phyloP scores from a whole-genome alignment of 345 rosid genomes.

The rapeseed (Brassica napus) region DNA sequence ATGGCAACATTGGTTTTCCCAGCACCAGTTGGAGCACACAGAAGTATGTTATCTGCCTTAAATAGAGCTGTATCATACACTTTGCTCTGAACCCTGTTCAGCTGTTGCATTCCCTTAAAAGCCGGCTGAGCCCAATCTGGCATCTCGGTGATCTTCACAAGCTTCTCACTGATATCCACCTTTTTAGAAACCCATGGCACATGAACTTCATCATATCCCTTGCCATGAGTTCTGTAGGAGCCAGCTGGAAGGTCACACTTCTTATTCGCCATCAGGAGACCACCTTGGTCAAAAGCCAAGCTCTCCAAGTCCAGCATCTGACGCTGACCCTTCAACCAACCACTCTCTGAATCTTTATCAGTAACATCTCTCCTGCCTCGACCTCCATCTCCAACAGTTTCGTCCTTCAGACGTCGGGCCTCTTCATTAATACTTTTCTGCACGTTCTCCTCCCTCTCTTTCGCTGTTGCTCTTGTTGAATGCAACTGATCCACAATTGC shows the following conservation, averaged over 20 bases:
- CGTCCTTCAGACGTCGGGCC: slow-evolving; percentile 74
- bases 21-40: slow-evolving; percentile 99
- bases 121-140: slow-evolving; percentile 98
- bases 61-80: slow-evolving; percentile 83
- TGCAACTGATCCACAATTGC: slow-evolving; percentile 79
- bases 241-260: slow-evolving; percentile 80
- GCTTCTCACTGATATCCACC: slow-evolving; percentile 57
- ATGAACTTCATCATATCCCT: slow-evolving; percentile 94
- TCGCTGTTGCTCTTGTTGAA: slow-evolving; percentile 81
- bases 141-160: slow-evolving; percentile 80
- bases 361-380: slow-evolving; percentile 51
- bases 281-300: slow-evolving; percentile 77
- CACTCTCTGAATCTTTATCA: slow-evolving; percentile 63
- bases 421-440: slow-evolving; percentile 88
- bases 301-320: slow-evolving; percentile 77
- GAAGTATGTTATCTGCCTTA: slow-evolving; percentile 73
- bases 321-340: slow-evolving; percentile 72
- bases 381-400: slow-evolving; percentile 55
- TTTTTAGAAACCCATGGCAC: slow-evolving; percentile 81
- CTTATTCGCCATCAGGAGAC: slow-evolving; percentile 69
- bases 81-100: slow-evolving; percentile 94
- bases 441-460: slow-evolving; percentile 77
- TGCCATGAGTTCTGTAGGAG: slow-evolving; percentile 59
- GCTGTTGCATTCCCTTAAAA: slow-evolving; percentile 81
- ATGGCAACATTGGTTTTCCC: slow-evolving; percentile 98